These are phyloP conservation scores for Quercus gilva DNA, from an alignment of 306 rosid genomes.

Conservation along the genomic window DNA sequence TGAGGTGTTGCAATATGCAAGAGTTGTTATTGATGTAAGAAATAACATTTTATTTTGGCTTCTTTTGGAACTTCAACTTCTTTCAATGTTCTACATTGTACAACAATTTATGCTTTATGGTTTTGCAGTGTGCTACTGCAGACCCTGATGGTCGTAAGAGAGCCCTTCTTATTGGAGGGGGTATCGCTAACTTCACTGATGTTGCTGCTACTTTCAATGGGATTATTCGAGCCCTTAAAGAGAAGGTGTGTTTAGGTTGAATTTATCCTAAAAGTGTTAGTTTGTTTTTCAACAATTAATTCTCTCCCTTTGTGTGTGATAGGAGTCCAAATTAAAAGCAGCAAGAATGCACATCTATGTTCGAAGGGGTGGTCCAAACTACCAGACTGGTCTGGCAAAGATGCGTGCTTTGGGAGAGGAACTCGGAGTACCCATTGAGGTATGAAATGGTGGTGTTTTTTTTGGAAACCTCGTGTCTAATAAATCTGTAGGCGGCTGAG, in stretches of 20 bases:
- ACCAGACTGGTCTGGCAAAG: conserved; percentile 72
- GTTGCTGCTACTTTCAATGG: conserved; percentile 89
- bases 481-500: not conserved
- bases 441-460: conserved; percentile 22
- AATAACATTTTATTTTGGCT: not conserved
- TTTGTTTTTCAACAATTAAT: not conserved
- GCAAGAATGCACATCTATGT: conserved; percentile 78
- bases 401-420: conserved; percentile 80
- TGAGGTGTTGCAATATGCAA: conserved; percentile 89
- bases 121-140: conserved; percentile 76
- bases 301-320: not conserved
- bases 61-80: conserved; percentile 13
- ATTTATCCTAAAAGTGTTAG: not conserved
- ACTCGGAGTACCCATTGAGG: conserved; percentile 81
- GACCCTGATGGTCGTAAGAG: conserved; percentile 86
- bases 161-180: conserved; percentile 89
- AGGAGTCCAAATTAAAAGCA: conserved; percentile 80
- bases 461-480: conserved; percentile 1
- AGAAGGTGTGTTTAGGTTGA: conserved; percentile 49
- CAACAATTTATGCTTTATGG: conserved; percentile 17
- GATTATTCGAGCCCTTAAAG: conserved; percentile 70
- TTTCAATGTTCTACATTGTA: conserved; percentile 4
- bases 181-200: conserved; percentile 89
- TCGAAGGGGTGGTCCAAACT: conserved; percentile 92
- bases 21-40: conserved; percentile 80